These are phyloP conservation scores for Bruguiera hainesii DNA, from an alignment of 441 rosid species.

Conservation along the genomic window DNA sequence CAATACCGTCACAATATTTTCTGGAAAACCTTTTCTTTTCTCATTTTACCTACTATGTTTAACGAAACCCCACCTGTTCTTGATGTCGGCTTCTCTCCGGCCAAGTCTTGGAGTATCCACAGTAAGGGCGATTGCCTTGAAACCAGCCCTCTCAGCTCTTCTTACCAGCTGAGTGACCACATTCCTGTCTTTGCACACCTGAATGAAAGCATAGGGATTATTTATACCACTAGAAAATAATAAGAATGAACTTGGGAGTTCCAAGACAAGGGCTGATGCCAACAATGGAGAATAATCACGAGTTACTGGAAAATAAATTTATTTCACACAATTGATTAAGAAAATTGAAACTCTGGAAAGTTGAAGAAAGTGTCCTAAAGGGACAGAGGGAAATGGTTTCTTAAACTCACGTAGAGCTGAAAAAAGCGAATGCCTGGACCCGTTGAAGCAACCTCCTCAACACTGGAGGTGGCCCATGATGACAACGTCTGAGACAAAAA, in stretches of 20 bases:
- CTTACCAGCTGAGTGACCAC: constrained; percentile 63
- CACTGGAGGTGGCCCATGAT: constrained; percentile 88
- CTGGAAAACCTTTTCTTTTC: not conserved
- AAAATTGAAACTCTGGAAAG: not conserved
- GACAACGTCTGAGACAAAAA: constrained; percentile 63
- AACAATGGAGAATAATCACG: not conserved
- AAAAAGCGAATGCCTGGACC: constrained; percentile 91
- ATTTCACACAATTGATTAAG: not conserved
- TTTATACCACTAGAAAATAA: not conserved
- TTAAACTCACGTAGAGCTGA: constrained; percentile 79
- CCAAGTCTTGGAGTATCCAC: constrained; percentile 84
- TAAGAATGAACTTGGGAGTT: not conserved
- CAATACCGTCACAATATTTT: not conserved
- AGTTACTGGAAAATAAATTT: not conserved
- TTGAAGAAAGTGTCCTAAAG: not conserved
- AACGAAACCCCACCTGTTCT: constrained; percentile 49
- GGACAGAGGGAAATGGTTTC: constrained; percentile 3
- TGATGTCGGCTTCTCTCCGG: constrained; percentile 80
- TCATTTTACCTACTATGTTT: not conserved
- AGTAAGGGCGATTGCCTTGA: constrained; percentile 76
- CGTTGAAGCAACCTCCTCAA: constrained; percentile 93
- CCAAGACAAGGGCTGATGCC: no score
- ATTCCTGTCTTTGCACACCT: constrained; percentile 68
- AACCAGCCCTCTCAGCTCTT: constrained; percentile 82
- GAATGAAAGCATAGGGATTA: not conserved